Evolutionary conservation across 2,329 filamentous ascomycete species (phyloP).

Genomic region (Tolypocladium nubicola): DNA sequence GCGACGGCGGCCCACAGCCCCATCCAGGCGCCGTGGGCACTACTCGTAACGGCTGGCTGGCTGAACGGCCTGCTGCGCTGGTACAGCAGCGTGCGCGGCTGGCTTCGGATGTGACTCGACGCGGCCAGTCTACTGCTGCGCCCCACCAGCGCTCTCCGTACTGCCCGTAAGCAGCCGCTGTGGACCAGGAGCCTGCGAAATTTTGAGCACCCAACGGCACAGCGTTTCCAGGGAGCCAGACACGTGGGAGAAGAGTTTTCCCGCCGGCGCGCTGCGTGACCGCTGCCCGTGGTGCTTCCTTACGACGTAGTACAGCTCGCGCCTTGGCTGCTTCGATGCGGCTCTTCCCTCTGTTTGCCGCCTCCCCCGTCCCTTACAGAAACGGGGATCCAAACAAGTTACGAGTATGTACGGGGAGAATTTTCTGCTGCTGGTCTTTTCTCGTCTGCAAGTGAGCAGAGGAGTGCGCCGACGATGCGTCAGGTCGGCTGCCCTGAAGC

Average conservation of each 20-base stretch:
- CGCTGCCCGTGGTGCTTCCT: background rate
- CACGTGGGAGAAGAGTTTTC: background rate
- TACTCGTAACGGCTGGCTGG: background rate
- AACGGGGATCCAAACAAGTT: background rate
- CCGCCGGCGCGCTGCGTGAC: background rate
- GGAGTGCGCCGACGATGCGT: background rate
- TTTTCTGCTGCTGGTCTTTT: background rate
- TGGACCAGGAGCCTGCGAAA: background rate
- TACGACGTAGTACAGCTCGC: background rate
- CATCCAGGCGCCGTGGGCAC: background rate
- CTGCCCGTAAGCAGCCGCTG: background rate
- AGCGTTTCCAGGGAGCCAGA: background rate
- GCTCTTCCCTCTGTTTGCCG: background rate
- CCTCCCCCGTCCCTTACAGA: background rate
- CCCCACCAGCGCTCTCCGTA: background rate
- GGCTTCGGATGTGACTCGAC: background rate
- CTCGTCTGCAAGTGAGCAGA: background rate
- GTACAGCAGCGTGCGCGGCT: background rate
- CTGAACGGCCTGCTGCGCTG: background rate
- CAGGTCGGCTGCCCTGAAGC: too few species aligned
- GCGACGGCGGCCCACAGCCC: background rate
- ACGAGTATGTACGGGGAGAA: background rate
- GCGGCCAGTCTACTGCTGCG: background rate
- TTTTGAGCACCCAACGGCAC: background rate
- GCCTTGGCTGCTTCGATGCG: background rate